Evolutionary conservation across 805 yeast species (phyloP), one percentile per base, ranked within the genome.

Genomic region (Hanseniaspora meyeri): DNA sequence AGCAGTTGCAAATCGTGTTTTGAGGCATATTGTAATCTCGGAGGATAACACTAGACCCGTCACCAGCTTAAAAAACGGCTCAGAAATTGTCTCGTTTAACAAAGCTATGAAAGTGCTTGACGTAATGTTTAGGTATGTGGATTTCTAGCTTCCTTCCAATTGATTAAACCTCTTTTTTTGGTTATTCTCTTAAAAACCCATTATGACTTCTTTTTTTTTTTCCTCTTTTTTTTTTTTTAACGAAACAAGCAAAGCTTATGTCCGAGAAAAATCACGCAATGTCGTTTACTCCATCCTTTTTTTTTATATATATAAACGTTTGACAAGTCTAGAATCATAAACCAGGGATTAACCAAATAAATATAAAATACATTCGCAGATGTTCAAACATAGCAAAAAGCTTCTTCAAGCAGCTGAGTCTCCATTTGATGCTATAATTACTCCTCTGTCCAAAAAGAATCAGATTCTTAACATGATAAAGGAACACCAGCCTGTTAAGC

Each of bases 61-160:
- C 0, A 77, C 83, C 1, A 74, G 76, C 60, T 39, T 32, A 31
- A 79, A 84, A 19, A 74, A 85, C 61, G 85, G 81, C 61, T 78
- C 84, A 0, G 84, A 80, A 64, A 82, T 78, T 57, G 61, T 80
- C 20, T 81, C 84, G 0, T 69, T 68, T 51, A 72, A 70, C 2
- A 67, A 76, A 32, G 84, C 81, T 1, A 58, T 68, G 10, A 68
- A 74, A 19, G 74, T 80, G 74, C 57, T 81, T 43, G 70, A 73
- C 29, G 68, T 77, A 4, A 77, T 78, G 61, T 63, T 66, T 12
- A 49, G 37, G 12, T 57, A 52, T 51, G 42, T 46, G 38, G 32
- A 27, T 17, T 51, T 20, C 17, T 57, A 19, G 2, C 27, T 4
- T 24, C 12, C 12, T 5, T 40, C 14, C 7, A 24, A 24, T 42